Evolutionary conservation across 495 filamentous ascomycete genomes (phyloP).

Genomic region (Penicillium pancosmium): DNA sequence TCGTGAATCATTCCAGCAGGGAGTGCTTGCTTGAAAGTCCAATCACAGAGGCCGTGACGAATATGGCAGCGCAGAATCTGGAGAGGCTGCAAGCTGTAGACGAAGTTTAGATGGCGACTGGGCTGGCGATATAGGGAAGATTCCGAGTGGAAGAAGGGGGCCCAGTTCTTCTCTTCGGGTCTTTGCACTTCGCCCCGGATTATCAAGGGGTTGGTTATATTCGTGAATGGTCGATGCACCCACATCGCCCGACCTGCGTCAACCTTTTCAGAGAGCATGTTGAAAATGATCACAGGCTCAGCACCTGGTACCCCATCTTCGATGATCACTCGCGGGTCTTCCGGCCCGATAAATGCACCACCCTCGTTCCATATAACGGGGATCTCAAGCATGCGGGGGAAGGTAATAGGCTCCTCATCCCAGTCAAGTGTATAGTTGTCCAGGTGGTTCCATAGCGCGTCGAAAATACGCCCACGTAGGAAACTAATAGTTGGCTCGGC

Average conservation of each 20-base stretch:
- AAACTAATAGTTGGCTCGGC: slow-evolving; percentile 7
- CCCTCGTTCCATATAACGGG: not conserved
- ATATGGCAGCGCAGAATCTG: slow-evolving; percentile 8
- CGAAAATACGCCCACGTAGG: slow-evolving; percentile 7
- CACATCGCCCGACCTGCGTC: slow-evolving; percentile 5
- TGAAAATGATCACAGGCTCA: slow-evolving; percentile 9
- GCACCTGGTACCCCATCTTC: slow-evolving; percentile 2
- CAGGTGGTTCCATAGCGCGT: slow-evolving; percentile 7
- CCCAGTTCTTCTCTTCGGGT: slow-evolving; percentile 6
- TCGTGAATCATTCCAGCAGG: not conserved
- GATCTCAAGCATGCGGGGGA: slow-evolving; percentile 5
- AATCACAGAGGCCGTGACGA: slow-evolving; percentile 3
- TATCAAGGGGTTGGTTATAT: not conserved
- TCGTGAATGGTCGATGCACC: slow-evolving; percentile 10
- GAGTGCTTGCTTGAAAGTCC: slow-evolving; percentile 5
- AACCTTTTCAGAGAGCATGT: slow-evolving; percentile 3
- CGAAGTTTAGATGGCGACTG: slow-evolving; percentile 7
- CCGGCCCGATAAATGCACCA: slow-evolving; percentile 1
- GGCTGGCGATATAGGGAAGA: not conserved
- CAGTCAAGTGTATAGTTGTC: slow-evolving; percentile 5
- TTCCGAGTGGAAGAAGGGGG: slow-evolving; percentile 5
- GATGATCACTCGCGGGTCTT: slow-evolving; percentile 6
- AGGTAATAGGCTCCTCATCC: slow-evolving; percentile 3
- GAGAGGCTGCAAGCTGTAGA: slow-evolving; percentile 8
- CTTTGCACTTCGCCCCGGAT: slow-evolving; percentile 4